Evolutionary conservation across 495 filamentous ascomycete genomes (phyloP), one percentile per base, ranked within the genome.

Genomic region (Lichenothelia convexa): DNA sequence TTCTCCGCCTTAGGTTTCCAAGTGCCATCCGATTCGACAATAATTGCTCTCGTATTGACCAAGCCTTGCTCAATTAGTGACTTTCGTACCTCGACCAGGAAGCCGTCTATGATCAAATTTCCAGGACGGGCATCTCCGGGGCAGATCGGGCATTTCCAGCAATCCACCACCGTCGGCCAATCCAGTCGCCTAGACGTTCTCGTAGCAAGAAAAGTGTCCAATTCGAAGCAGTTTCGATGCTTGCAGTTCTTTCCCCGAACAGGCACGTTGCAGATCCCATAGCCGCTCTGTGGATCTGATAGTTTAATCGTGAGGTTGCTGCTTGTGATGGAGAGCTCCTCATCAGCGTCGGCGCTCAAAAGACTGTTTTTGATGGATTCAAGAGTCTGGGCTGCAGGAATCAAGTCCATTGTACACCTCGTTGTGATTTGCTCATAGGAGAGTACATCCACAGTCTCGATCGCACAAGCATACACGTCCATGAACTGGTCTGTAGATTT

Each of bases 201-300:
- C 0, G 78, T 83, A 11, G 58, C 48, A 9, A 94, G 64, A 58
- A 78, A 93, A 0, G 70, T 83, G 18, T 82, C 70, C 17, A 89
- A 73, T 51, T 94, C 86, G 50, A 94, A 93, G 51, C 81, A 91
- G 54, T 93, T 81, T 23, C 71, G 56, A 50, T 94, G 86, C 5
- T 56, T 56, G 51, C 74, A 79, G 12, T 30, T 32, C 5, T 43
- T 56, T 11, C 80, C 71, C 13, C 84, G 73, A 5, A 70, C 80
- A 3, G 85, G 84, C 0, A 67, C 57, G 2, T 68, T 57, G 48
- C 78, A 84, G n/a, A 91, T 70, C 3, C 54, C 56, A 35, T 18
- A 40, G 0, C 71, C 63, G 33, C 62, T 73, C 53, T 80, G 84
- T 0, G 84, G 83, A 49, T 92, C 83, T 7, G 76, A 63, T 2